These are phyloP conservation scores for Waltergamsia citrina DNA, from an alignment of 2,329 filamentous ascomycete genomes.

Conservation along the genomic window DNA sequence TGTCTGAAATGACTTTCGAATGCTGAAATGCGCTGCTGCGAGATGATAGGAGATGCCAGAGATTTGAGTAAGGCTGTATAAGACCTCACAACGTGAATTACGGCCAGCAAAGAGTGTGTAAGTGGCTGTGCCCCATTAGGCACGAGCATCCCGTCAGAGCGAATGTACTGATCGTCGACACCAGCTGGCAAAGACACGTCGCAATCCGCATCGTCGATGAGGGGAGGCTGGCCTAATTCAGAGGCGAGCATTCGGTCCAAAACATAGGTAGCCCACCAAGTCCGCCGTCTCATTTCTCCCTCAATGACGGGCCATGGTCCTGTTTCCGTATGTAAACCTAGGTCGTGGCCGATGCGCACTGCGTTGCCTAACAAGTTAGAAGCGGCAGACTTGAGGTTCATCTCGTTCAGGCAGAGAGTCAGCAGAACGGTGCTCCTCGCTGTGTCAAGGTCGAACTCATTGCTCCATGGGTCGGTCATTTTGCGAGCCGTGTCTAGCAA, in stretches of 20 bases:
- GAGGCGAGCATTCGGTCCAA: conserved; percentile 75
- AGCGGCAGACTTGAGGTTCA: conserved; percentile 76
- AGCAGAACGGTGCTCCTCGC: conserved; percentile 63
- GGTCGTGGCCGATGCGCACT: conserved; percentile 71
- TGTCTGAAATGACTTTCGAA: conserved; percentile 75
- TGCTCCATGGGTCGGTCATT: conserved; percentile 72
- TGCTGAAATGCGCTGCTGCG: conserved; percentile 56
- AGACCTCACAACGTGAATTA: conserved; percentile 73
- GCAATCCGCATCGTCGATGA: conserved; percentile 84
- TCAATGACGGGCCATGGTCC: conserved; percentile 68
- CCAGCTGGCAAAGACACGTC: conserved; percentile 72
- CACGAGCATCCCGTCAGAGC: conserved; percentile 43
- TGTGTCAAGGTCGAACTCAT: conserved; percentile 67
- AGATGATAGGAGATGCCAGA: conserved; percentile 57
- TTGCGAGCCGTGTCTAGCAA: conserved; percentile 64
- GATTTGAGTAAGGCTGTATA: conserved; percentile 66
- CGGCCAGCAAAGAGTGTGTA: conserved; percentile 64
- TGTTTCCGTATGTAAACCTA: conserved; percentile 70
- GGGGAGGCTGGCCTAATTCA: conserved; percentile 68
- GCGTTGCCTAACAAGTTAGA: conserved; percentile 80
- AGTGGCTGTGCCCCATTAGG: conserved; percentile 43
- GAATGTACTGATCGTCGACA: conserved; percentile 71
- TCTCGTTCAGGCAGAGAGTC: conserved; percentile 73
- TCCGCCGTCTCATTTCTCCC: conserved; percentile 73
- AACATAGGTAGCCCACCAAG: conserved; percentile 93